Base-by-base conservation (phyloP, 495 filamentous ascomycete species). In the Penicillium odoratum region DNA sequence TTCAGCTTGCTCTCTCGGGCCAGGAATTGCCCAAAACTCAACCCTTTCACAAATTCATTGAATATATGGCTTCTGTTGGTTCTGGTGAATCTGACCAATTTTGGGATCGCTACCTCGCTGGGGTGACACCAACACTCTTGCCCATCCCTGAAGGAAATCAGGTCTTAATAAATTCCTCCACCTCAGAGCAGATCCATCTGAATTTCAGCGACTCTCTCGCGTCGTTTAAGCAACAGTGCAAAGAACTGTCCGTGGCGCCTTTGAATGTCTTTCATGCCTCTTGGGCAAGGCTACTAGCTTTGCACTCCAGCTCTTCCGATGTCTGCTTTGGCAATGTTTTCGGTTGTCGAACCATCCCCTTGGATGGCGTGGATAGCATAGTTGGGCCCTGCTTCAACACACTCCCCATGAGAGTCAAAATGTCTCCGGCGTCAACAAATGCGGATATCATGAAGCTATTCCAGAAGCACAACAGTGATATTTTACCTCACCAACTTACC, bases 311-410 rank as follows among this genome's bases (percentile, higher is more conserved):
- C 3, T 76, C 76, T 30, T 56, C 65, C 0, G 90, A 94, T 59
- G 61, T 95, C n/a, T 92, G 88, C 71, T 94, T 95, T 54, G 91
- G 91, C 0, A 92, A 85, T 60, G 85, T 94, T 7, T 81, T 91
- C 53, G 90, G 82, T 62, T 91, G 91, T 1, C 83, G 91, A 34
- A 85, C 84, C 0, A 62, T 88, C 10, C 71, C 85, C 3, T 64
- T 91, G 7, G 78, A 88, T 15, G 78, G 78, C 2, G 77, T 91
- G 21, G 84, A 91, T 34, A 72, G 77, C 7, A 82, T 93, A 7
- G 82, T 93, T 25, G 89, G 87, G 2, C 91, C 91, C 3, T 93
- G 89, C 67, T 93, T 95, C 76, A 94, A 93, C 63, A 93, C 91
- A 0, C 72, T 94, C 21, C 89, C 91, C 3, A 65, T 91, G 11